Percentiles rank a stretch among this genome's conserved stretches.
Evolutionary conservation across 140 eudicot genomes (phyloP).

Genomic region (Cichorium intybus): DNA sequence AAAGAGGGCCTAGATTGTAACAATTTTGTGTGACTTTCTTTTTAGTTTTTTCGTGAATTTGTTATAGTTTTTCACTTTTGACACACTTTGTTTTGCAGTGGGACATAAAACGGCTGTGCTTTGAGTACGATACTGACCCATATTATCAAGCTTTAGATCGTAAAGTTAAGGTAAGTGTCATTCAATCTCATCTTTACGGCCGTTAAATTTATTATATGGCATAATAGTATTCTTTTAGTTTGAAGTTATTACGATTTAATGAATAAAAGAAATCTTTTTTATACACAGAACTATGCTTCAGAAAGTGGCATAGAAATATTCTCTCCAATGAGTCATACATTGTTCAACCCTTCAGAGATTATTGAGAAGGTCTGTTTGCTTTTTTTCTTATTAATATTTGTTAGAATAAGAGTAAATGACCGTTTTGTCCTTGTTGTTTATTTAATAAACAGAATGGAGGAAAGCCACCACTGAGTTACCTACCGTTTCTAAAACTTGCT

Average conservation of each 20-base stretch:
- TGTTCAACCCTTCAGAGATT: constrained; percentile 80
- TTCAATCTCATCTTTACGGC: not conserved
- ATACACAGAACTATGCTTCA: constrained; percentile 57
- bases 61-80: not conserved
- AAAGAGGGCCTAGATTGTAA: not conserved
- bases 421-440: not conserved
- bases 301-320: constrained; percentile 61
- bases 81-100: constrained; percentile 51
- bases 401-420: too few relatives aligned
- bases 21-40: not conserved
- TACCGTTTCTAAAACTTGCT: constrained; percentile 66
- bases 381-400: too few relatives aligned
- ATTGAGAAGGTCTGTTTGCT: constrained; percentile 51
- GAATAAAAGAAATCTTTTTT: not conserved
- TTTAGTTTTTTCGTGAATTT: not conserved
- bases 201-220: not conserved
- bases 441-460: constrained; percentile 68
- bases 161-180: constrained; percentile 51
- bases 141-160: constrained; percentile 80
- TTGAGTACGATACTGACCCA: constrained; percentile 83
- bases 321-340: constrained; percentile 90
- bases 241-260: not conserved
- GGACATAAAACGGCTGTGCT: constrained; percentile 70
- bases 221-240: not conserved
- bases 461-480: constrained; percentile 75